Conservation (phyloP, 176 grass and related monocot species). For the Alopecurus myosuroides region DNA sequence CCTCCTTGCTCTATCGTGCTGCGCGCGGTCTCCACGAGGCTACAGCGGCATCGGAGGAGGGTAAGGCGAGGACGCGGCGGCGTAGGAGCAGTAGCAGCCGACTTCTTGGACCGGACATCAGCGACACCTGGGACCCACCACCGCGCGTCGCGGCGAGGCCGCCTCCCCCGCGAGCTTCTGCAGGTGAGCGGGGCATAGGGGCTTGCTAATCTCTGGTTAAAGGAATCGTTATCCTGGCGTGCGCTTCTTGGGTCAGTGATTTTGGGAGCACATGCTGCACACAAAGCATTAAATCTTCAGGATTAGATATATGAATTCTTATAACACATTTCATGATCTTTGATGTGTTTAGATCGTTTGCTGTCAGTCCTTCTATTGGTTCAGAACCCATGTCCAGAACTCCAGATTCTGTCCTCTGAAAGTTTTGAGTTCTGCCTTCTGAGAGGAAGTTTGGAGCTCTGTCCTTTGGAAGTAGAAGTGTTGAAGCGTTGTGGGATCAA, state of each 20-base stretch:
- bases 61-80: slow-evolving; percentile 3
- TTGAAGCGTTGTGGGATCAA: not conserved
- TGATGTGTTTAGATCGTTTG: not conserved
- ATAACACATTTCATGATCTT: not conserved
- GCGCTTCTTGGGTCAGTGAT: not conserved
- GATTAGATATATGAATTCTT: not conserved
- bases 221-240: not conserved
- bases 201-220: slow-evolving; percentile 12
- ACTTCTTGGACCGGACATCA: slow-evolving; percentile 73
- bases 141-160: not conserved
- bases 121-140: slow-evolving; percentile 51
- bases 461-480: not conserved
- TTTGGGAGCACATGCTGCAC: not conserved
- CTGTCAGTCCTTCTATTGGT: not conserved
- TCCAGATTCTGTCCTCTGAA: not conserved
- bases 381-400: not conserved
- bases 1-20: not conserved
- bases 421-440: not conserved
- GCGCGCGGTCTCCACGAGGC: slow-evolving; percentile 19
- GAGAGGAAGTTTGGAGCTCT: not conserved
- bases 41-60: not conserved
- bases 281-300: not conserved
- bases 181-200: slow-evolving; percentile 8
- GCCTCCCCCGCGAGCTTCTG: not conserved
- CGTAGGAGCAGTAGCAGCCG: slow-evolving; percentile 26